Evolutionary conservation across 352 stramenopile species (phyloP), one percentile per base, ranked within the genome.

Genomic region (Pythium rishiriense): DNA sequence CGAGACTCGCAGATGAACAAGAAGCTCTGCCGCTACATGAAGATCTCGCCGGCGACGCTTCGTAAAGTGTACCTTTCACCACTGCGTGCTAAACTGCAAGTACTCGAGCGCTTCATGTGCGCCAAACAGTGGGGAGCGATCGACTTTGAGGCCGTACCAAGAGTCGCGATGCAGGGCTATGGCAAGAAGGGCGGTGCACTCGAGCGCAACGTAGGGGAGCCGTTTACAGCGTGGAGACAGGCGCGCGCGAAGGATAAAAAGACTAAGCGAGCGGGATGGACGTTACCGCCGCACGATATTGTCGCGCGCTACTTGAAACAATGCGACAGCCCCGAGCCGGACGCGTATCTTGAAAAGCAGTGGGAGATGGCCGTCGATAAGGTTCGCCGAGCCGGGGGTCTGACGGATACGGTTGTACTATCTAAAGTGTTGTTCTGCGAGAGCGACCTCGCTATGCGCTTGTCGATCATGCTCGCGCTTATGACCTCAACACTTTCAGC

Each of bases 61-160:
- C 74, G 76, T 15, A 85, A 85, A 62, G 17, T 48, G 35, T 85
- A 79, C 54, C 55, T 85, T 22, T 72, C 74, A 14, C 76, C 76
- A 8, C 54, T 85, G 29, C 76, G 76, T 1, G 64, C 64, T 46
- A 59, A 68, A 21, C 56, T 85, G 25, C 55, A 67, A 12, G 68
- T 85, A 37, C 57, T 85, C 3, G 76, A 85, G 69, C 69, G 70
- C 1, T 60, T 46, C 43, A 83, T 85, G 74, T 81, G 76, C 48
- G 72, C 72, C 7, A 77, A 75, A 1, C 52, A 83, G 42, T 85
- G 73, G 74, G 76, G 79, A 7, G 56, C 37, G 15, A 81, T 83
- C 58, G 52, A 75, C 24, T 68, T 81, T 12, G 70, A 65, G 55
- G 60, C 46, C 4, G 76, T 81, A n/a, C 74, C 76, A 33, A 83